Percentiles rank a stretch among this genome's conserved stretches.
phyloP scores from a whole-genome alignment of 2,329 filamentous ascomycete species.

The Verticillium klebahnii region DNA sequence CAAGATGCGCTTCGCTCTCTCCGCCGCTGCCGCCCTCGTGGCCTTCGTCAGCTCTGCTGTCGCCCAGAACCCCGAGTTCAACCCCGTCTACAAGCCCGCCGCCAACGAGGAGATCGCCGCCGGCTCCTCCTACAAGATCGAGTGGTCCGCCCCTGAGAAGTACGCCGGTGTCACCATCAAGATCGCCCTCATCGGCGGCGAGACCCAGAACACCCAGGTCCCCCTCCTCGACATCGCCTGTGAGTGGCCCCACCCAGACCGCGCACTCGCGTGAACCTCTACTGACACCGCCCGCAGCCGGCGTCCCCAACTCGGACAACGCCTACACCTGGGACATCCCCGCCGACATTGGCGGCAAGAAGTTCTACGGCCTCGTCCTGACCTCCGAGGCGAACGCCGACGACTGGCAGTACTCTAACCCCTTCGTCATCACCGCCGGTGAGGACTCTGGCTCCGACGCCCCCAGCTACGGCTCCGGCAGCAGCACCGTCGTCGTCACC shows the following conservation, averaged over 20 bases:
- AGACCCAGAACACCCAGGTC: constrained; percentile 34
- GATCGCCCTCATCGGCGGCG: constrained; percentile 52
- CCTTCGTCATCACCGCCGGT: constrained; percentile 47
- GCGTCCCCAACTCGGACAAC: constrained; percentile 39
- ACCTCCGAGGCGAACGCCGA: constrained; percentile 38
- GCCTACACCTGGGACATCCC: constrained; percentile 47
- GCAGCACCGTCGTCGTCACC: constrained; percentile 21
- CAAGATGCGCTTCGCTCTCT: constrained; percentile 51
- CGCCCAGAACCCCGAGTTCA: constrained; percentile 53
- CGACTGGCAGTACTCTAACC: constrained; percentile 57
- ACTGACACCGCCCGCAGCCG: constrained; percentile 27
- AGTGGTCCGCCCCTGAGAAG: constrained; percentile 38
- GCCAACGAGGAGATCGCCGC: constrained; percentile 38
- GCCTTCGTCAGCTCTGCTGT: constrained; percentile 45
- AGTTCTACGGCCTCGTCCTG: constrained; percentile 56
- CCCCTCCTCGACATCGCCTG: constrained; percentile 40
- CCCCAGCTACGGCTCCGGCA: constrained; percentile 18
- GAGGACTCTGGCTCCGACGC: constrained; percentile 16
- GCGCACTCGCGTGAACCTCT: not conserved
- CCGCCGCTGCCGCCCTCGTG: constrained; percentile 42
- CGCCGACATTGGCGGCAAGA: constrained; percentile 35
- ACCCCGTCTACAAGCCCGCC: constrained; percentile 45
- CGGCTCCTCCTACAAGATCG: constrained; percentile 44
- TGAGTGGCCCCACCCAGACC: constrained; percentile 30
- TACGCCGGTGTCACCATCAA: constrained; percentile 40